phyloP scores from a whole-genome alignment of 768 basidiomycete genomes.

The Saitozyma podzolica region DNA sequence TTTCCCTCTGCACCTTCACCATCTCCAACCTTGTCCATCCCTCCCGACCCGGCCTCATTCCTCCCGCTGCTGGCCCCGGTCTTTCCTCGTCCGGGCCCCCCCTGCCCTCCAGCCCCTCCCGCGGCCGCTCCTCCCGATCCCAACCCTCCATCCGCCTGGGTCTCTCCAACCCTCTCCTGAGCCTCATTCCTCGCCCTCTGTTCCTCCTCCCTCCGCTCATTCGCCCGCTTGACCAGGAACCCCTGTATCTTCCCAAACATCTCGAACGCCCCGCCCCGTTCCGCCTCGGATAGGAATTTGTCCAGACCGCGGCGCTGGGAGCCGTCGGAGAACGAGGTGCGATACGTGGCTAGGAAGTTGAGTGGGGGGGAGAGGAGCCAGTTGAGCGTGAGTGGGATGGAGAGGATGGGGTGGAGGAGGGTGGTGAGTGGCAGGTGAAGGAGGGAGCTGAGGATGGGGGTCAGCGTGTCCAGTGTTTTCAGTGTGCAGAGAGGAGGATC shows the following conservation, averaged over 20 bases:
- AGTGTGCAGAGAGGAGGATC: too few relatives aligned
- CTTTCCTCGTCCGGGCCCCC: slow-evolving; percentile 1
- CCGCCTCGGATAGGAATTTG: slow-evolving; percentile 16
- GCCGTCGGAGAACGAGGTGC: slow-evolving; percentile 34
- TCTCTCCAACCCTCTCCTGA: slow-evolving; percentile 10
- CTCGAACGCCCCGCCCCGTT: slow-evolving; percentile 19
- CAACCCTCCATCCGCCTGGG: background rate
- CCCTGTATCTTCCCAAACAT: slow-evolving; percentile 27
- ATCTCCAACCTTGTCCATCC: slow-evolving; percentile 13
- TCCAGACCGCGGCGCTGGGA: slow-evolving; percentile 20
- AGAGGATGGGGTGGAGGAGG: slow-evolving; percentile 33
- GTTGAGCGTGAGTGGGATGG: slow-evolving; percentile 24
- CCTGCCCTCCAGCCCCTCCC: slow-evolving; percentile 2
- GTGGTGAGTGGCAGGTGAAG: slow-evolving; percentile 37
- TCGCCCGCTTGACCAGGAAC: slow-evolving; percentile 17
- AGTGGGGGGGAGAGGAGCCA: slow-evolving; percentile 23
- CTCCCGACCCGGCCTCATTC: slow-evolving; percentile 6
- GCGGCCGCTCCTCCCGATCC: background rate
- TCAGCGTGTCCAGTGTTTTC: too few relatives aligned
- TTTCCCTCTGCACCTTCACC: background rate
- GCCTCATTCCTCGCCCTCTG: slow-evolving; percentile 19
- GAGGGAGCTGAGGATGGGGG: slow-evolving; percentile 16
- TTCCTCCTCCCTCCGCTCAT: slow-evolving; percentile 17
- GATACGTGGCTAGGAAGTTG: slow-evolving; percentile 25
- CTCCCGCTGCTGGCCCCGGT: slow-evolving; percentile 1